These are phyloP conservation scores for Lineolata rhizophorae DNA, from an alignment of 495 filamentous ascomycete species.

Conservation along the genomic window DNA sequence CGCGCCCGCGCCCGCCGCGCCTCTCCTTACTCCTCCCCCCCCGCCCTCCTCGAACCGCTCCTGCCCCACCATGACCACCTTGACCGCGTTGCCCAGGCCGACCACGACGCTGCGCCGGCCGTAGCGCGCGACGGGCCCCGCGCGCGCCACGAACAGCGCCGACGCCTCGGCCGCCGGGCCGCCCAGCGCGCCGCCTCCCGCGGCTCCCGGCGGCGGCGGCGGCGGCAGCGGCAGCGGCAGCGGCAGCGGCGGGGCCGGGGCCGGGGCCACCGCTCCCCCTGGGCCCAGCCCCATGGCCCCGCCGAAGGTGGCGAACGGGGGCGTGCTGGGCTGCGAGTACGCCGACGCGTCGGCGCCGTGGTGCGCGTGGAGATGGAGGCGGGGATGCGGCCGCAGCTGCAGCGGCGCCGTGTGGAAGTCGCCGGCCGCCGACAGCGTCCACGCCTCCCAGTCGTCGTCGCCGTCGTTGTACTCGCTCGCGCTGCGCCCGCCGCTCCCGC, in stretches of 20 bases:
- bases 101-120: slow-evolving; percentile 38
- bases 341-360: too few species aligned
- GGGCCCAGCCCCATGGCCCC: not conserved
- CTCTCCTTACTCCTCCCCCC: too few species aligned
- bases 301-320: not conserved
- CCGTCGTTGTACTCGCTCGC: slow-evolving; percentile 1
- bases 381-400: too few species aligned
- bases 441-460: slow-evolving; percentile 38
- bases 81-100: slow-evolving; percentile 43
- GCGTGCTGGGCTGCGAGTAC: too few species aligned
- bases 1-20: too few species aligned
- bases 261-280: too few species aligned
- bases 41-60: slow-evolving; percentile 42
- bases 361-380: too few species aligned
- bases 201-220: too few species aligned
- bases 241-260: not conserved
- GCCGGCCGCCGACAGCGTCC: slow-evolving; percentile 31
- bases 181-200: not conserved
- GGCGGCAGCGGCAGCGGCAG: too few species aligned
- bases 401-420: slow-evolving; percentile 19
- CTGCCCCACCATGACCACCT: slow-evolving; percentile 37
- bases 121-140: slow-evolving; percentile 35
- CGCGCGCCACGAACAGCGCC: slow-evolving; percentile 31
- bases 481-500: too few species aligned
- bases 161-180: not conserved